A percentile compares a stretch with the other conserved stretches of the same genome.
These are phyloP conservation scores for Clavariopsis aquatica DNA, from an alignment of 495 filamentous ascomycete genomes.

Conservation along the genomic window DNA sequence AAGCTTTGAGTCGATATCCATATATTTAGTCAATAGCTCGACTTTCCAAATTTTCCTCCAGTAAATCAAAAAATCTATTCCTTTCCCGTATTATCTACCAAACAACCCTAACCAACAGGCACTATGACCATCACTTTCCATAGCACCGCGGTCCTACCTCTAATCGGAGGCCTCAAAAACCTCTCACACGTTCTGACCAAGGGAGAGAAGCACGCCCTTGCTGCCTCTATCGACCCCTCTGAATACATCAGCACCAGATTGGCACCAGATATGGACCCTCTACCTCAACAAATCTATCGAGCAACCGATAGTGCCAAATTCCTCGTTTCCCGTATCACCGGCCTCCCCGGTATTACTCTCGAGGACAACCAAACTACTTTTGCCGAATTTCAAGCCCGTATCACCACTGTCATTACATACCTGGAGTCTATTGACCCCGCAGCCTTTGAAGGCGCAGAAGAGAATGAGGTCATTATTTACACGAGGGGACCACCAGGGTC, in stretches of 20 bases:
- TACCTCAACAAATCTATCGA: conserved; percentile 38
- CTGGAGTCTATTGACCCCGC: conserved; percentile 19
- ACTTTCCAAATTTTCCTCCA: background rate
- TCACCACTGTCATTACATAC: conserved; percentile 28
- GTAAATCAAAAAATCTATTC: background rate
- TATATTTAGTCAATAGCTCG: too few species aligned
- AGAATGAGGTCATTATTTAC: conserved; percentile 6
- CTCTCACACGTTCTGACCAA: conserved; percentile 31
- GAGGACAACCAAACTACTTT: conserved; percentile 35
- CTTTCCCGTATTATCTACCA: background rate
- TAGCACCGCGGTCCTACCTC: conserved; percentile 17
- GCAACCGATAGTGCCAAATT: conserved; percentile 29
- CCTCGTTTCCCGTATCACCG: conserved; percentile 12
- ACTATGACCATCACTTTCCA: conserved; percentile 24
- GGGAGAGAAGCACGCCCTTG: conserved; percentile 29
- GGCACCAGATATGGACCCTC: conserved; percentile 31
- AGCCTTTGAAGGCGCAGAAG: conserved; percentile 32
- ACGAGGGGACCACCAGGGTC: background rate
- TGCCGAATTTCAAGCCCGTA: conserved; percentile 25
- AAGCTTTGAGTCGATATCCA: background rate
- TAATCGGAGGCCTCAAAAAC: conserved; percentile 33
- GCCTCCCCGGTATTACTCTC: conserved; percentile 9
- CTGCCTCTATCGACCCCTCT: conserved; percentile 23
- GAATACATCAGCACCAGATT: conserved; percentile 28
- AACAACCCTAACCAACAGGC: background rate